Percentiles rank a stretch among this genome's conserved stretches.
These are phyloP conservation scores for Verticillium zaregamsianum DNA, from an alignment of 2,329 filamentous ascomycete genomes.

Conservation along the genomic window DNA sequence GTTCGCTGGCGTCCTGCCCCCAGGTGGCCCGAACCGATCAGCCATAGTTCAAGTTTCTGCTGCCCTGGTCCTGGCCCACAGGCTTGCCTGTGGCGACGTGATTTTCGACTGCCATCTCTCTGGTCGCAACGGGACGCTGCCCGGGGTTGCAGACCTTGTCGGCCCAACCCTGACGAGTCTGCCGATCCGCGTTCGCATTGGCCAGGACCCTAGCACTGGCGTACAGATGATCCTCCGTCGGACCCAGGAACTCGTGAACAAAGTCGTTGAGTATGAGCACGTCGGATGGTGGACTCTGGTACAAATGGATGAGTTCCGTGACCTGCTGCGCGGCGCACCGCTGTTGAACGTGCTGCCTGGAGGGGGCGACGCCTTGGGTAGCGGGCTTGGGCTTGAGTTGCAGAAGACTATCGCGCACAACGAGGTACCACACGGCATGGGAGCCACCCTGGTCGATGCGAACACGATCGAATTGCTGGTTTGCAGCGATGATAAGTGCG, in stretches of 20 bases:
- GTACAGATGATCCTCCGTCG: background rate
- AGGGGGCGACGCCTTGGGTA: background rate
- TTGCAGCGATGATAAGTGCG: background rate
- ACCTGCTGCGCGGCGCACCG: background rate
- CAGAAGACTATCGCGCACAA: background rate
- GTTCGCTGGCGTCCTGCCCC: background rate
- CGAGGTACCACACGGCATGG: background rate
- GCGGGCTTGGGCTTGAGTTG: background rate
- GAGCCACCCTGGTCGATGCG: background rate
- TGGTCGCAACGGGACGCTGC: background rate
- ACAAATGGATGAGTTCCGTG: constrained; percentile 1
- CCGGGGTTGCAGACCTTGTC: background rate
- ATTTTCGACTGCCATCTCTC: constrained; percentile 2
- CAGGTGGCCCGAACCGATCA: background rate
- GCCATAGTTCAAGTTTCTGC: background rate
- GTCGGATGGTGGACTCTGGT: background rate
- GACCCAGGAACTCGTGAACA: background rate
- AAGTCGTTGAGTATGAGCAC: background rate
- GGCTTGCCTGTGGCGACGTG: background rate
- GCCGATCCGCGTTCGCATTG: background rate
- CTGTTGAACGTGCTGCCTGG: background rate
- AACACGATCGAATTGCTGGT: background rate
- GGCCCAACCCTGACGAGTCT: background rate
- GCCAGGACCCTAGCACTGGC: background rate
- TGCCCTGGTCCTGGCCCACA: background rate